Evolutionary conservation across 495 filamentous ascomycete genomes (phyloP).

Genomic region (Daldinia bambusicola): DNA sequence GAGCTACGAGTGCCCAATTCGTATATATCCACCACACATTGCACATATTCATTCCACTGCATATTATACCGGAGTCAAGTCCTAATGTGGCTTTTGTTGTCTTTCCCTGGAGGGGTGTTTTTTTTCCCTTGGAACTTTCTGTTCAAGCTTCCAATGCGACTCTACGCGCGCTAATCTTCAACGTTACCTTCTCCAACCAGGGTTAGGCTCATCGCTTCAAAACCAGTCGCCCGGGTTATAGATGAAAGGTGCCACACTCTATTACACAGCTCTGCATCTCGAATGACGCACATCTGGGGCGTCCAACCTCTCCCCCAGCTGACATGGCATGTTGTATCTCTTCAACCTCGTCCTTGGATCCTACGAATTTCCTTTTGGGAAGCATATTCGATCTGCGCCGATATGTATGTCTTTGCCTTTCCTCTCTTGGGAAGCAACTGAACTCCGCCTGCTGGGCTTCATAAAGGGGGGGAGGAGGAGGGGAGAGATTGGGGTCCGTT

Average conservation of each 20-base stretch:
- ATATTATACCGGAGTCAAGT: neutral
- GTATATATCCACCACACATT: neutral
- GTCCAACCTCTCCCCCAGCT: neutral
- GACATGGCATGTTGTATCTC: neutral
- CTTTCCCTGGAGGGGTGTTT: neutral
- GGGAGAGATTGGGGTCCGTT: neutral
- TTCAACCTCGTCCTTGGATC: constrained; percentile 29
- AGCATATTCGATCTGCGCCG: constrained; percentile 28
- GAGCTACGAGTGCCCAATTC: neutral
- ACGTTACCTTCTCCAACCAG: constrained; percentile 44
- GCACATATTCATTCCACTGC: neutral
- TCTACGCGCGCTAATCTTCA: constrained; percentile 35
- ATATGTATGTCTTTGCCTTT: constrained; percentile 14
- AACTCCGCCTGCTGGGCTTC: constrained; percentile 3
- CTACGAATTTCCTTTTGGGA: constrained; percentile 18
- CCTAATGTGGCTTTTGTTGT: neutral
- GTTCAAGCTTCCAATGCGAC: constrained; percentile 37
- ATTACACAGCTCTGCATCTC: constrained; percentile 30
- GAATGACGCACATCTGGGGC: constrained; percentile 39
- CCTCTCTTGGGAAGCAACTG: constrained; percentile 5
- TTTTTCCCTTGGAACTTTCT: constrained; percentile 37
- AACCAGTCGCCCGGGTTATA: constrained; percentile 46
- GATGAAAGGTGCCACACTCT: constrained; percentile 37
- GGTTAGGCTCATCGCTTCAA: constrained; percentile 33
- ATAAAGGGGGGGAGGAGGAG: constrained; percentile 8